Percentiles rank a stretch among this genome's conserved stretches.
Evolutionary conservation across 495 filamentous ascomycete genomes (phyloP).

Genomic region (Daldinia decipiens): DNA sequence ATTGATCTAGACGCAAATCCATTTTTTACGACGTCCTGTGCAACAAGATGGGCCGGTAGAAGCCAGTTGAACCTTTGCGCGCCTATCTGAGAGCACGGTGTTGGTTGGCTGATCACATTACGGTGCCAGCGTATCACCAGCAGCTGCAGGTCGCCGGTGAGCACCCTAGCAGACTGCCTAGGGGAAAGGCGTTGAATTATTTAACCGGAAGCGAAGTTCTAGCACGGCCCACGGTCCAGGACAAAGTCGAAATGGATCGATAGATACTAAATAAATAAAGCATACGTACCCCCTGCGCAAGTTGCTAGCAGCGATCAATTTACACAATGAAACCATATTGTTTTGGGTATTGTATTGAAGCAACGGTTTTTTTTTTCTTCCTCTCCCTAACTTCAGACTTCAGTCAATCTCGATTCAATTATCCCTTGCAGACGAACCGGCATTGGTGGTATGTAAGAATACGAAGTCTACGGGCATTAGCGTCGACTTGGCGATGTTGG

Average conservation of each 20-base stretch:
- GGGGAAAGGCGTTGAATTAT: constrained; percentile 10
- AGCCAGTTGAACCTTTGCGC: constrained; percentile 11
- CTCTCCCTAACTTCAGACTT: background rate
- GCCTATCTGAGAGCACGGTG: constrained; percentile 36
- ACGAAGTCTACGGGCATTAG: constrained; percentile 39
- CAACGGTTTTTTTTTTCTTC: background rate
- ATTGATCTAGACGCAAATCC: constrained; percentile 28
- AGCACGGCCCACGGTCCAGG: constrained; percentile 14
- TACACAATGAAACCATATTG: constrained; percentile 28
- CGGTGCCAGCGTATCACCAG: constrained; percentile 30
- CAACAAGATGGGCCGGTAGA: constrained; percentile 34
- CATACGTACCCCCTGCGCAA: constrained; percentile 35
- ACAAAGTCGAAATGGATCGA: constrained; percentile 17
- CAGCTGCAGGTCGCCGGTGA: constrained; percentile 40
- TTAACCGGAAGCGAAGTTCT: constrained; percentile 38
- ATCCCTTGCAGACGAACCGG: constrained; percentile 35
- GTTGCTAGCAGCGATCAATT: constrained; percentile 13
- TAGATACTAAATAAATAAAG: constrained; percentile 40
- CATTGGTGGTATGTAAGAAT: constrained; percentile 27
- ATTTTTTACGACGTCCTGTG: constrained; percentile 39
- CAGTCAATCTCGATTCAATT: constrained; percentile 8
- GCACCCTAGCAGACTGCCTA: too few species aligned
- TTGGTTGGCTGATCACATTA: constrained; percentile 16
- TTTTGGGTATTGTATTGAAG: background rate
- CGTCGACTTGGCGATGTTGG: constrained; percentile 34